phyloP scores from a whole-genome alignment of 2,329 filamentous ascomycete species.

The Didymella exigua region DNA sequence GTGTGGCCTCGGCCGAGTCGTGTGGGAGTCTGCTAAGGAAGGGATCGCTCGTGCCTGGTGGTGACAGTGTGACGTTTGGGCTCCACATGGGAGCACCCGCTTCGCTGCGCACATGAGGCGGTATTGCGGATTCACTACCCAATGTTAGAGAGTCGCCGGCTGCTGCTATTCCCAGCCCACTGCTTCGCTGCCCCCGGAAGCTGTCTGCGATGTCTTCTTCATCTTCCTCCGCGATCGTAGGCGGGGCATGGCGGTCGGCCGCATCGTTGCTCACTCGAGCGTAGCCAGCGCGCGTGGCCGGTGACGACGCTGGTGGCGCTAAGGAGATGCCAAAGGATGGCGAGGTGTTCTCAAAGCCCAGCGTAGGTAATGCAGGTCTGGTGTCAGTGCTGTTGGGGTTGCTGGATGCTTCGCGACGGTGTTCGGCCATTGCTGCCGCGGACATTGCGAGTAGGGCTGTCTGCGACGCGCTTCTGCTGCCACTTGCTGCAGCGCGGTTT shows the following conservation, averaged over 20 bases:
- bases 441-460: conserved; percentile 5
- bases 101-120: conserved; percentile 1
- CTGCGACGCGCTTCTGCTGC: conserved; percentile 9
- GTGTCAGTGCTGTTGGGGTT: conserved; percentile 34
- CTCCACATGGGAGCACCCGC: conserved; percentile 9
- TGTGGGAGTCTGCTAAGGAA: conserved; percentile 35
- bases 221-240: conserved; percentile 42
- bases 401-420: conserved; percentile 34
- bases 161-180: conserved; percentile 46
- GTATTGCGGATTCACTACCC: conserved; percentile 6
- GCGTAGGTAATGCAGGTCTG: conserved; percentile 36
- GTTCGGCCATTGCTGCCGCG: conserved; percentile 37
- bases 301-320: conserved; percentile 30
- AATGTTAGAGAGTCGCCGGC: conserved; percentile 8
- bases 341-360: conserved; percentile 33
- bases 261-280: conserved; percentile 45
- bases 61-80: conserved; percentile 25
- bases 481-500: conserved; percentile 12
- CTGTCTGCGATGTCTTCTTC: conserved; percentile 35
- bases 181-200: conserved; percentile 23
- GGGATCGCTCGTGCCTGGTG: conserved; percentile 38
- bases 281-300: conserved; percentile 44
- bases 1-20: conserved; percentile 37
- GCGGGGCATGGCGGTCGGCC: conserved; percentile 35
- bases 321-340: conserved; percentile 30